These are phyloP conservation scores for Lindgomyces ingoldianus DNA, from an alignment of 495 filamentous ascomycete genomes.

Conservation along the genomic window DNA sequence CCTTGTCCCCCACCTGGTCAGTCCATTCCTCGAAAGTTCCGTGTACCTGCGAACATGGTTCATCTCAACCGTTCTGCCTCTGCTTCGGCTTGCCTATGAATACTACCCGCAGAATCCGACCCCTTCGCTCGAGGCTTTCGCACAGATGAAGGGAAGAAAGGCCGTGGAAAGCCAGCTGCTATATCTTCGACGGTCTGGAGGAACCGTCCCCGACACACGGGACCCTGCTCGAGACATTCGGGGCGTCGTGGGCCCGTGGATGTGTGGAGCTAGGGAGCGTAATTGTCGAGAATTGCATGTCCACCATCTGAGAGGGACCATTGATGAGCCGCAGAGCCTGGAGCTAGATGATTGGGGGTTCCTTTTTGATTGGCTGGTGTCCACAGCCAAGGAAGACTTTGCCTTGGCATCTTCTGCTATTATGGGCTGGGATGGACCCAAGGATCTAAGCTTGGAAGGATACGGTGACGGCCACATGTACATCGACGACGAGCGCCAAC, in stretches of 20 bases:
- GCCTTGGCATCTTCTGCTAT: conserved; percentile 59
- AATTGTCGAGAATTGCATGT: conserved; percentile 57
- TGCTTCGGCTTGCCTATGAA: conserved; percentile 80
- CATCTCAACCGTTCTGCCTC: conserved; percentile 74
- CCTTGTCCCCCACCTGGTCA: conserved; percentile 68
- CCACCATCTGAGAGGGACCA: conserved; percentile 11
- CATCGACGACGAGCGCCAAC: conserved; percentile 55
- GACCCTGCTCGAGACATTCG: conserved; percentile 64
- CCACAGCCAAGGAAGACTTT: conserved; percentile 55
- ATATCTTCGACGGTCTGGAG: conserved; percentile 50
- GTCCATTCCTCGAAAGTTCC: conserved; percentile 72
- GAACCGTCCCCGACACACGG: conserved; percentile 39
- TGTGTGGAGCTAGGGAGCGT: conserved; percentile 67
- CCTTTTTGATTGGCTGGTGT: conserved; percentile 79
- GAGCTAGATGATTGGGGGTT: conserved; percentile 66
- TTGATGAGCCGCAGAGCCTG: conserved; percentile 12
- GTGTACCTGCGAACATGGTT: conserved; percentile 70
- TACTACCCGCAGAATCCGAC: conserved; percentile 67
- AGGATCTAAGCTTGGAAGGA: conserved; percentile 75
- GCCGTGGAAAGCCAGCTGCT: conserved; percentile 70
- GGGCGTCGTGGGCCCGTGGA: conserved; percentile 79
- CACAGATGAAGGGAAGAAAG: conserved; percentile 60
- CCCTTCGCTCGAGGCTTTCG: conserved; percentile 61
- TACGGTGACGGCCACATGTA: conserved; percentile 55
- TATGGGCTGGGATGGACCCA: conserved; percentile 77